Percentiles rank a stretch among this genome's conserved stretches.
Conservation (phyloP, 169 alveolate species). For the Eimeria acervulina region DNA sequence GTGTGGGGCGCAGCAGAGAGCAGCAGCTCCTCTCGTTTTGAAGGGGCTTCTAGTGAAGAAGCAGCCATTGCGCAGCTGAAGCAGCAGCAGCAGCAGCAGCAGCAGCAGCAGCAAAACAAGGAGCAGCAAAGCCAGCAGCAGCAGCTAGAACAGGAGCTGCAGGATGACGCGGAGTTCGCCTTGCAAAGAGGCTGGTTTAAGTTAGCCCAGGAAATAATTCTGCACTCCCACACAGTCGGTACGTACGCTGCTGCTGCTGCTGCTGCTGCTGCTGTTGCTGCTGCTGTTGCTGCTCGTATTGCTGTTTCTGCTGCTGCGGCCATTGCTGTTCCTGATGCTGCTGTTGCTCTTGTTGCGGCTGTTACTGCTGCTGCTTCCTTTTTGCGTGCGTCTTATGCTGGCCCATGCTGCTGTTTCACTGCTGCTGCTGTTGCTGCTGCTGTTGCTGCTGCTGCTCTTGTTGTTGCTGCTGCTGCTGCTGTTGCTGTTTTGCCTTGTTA, state of each 20-base stretch:
- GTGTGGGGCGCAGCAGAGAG: background rate
- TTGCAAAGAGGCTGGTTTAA: slow-evolving; percentile 33
- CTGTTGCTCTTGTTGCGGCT: background rate
- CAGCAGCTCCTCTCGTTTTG: background rate
- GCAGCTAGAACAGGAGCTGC: slow-evolving; percentile 20
- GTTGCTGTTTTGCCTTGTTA: background rate
- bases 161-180: slow-evolving; percentile 18
- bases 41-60: background rate
- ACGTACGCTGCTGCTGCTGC: no score
- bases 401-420: no score
- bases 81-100: slow-evolving; percentile 35
- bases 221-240: background rate
- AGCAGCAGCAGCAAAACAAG: background rate
- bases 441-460: no score
- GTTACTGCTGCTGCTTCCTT: no score
- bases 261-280: no score
- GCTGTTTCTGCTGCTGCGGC: background rate
- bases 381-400: no score
- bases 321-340: background rate
- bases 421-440: no score
- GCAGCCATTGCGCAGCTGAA: slow-evolving; percentile 17
- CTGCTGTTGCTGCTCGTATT: background rate
- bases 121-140: background rate
- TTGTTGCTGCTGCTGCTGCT: background rate
- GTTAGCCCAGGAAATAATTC: slow-evolving; percentile 21